phyloP scores from a whole-genome alignment of 768 basidiomycete species.

The Termitomyces sp. region DNA sequence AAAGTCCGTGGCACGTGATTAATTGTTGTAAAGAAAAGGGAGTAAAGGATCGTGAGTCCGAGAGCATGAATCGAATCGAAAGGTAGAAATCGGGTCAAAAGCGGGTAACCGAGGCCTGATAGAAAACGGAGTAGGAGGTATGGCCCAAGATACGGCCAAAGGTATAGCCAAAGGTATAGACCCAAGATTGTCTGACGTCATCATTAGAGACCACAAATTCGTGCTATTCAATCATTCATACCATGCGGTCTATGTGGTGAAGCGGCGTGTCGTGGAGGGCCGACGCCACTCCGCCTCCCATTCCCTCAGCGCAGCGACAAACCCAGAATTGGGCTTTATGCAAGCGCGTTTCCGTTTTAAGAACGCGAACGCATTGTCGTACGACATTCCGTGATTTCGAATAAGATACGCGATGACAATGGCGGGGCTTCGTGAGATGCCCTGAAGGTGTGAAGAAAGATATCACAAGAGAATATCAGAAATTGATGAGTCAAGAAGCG shows the following conservation, averaged over 20 bases:
- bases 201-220: not conserved
- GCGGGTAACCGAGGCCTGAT: too few relatives aligned
- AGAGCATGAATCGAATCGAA: not conserved
- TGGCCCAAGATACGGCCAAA: too few relatives aligned
- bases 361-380: slow-evolving; percentile 55
- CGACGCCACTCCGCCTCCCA: slow-evolving; percentile 40
- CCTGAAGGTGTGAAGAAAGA: slow-evolving; percentile 31
- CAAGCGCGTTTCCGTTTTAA: slow-evolving; percentile 65
- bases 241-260: slow-evolving; percentile 12
- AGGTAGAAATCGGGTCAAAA: too few relatives aligned
- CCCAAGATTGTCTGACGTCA: not conserved
- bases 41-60: not conserved
- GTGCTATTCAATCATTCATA: not conserved
- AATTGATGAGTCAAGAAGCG: slow-evolving; percentile 3
- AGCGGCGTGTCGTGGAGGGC: slow-evolving; percentile 14
- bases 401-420: slow-evolving; percentile 83
- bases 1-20: not conserved
- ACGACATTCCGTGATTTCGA: slow-evolving; percentile 65
- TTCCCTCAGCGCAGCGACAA: slow-evolving; percentile 51
- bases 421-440: slow-evolving; percentile 71
- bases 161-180: too few relatives aligned
- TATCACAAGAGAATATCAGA: slow-evolving; percentile 8
- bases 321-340: slow-evolving; percentile 74
- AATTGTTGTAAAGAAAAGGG: not conserved
- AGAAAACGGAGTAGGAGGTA: too few relatives aligned